phyloP scores from a whole-genome alignment of 768 basidiomycete species.

The Russula abietina region DNA sequence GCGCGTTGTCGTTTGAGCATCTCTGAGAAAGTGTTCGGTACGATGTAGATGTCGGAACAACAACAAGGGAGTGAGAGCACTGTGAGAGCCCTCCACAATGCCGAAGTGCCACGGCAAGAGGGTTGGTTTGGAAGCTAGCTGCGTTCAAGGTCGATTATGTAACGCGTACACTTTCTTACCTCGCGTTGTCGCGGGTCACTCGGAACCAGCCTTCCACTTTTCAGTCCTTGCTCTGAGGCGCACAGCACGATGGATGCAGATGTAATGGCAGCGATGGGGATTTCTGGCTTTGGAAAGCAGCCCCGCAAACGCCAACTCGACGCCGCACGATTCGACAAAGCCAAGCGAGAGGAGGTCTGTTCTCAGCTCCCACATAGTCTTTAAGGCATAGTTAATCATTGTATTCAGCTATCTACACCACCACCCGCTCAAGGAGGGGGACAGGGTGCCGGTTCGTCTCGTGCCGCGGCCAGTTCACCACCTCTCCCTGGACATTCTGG shows the following conservation, averaged over 20 bases:
- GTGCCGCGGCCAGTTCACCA: conserved; percentile 24
- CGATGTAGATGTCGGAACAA: not conserved
- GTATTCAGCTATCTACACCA: conserved; percentile 10
- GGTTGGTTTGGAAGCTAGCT: not conserved
- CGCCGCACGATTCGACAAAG: conserved; percentile 73
- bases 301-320: conserved; percentile 60
- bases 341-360: conserved; percentile 48
- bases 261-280: conserved; percentile 77
- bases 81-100: not conserved
- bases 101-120: not conserved
- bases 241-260: conserved; percentile 48
- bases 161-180: not conserved
- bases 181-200: not conserved
- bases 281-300: conserved; percentile 76
- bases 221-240: not conserved
- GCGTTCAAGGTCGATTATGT: conserved; percentile 18
- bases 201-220: not conserved
- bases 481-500: not conserved
- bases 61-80: not conserved
- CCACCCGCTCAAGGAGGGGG: conserved; percentile 22
- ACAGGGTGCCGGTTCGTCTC: conserved; percentile 29
- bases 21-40: not conserved
- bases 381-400: not conserved
- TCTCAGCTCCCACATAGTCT: not conserved
- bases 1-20: conserved; percentile 27